Conservation (phyloP, 305 asterid genomes). For the Fraxinus sp. region DNA sequence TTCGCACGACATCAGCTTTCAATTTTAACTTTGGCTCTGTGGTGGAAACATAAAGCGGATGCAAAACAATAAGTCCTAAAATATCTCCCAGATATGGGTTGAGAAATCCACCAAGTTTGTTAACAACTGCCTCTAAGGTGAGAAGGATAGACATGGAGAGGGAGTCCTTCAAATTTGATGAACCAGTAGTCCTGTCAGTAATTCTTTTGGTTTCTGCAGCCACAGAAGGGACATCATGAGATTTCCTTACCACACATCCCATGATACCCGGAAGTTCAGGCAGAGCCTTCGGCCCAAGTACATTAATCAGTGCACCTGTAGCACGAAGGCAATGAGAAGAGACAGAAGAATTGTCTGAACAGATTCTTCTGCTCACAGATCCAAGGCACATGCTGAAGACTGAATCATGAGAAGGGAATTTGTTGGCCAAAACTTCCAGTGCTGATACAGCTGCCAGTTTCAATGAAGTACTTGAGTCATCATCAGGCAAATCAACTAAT, state of each 20-base stretch:
- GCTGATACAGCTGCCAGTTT: slow-evolving; percentile 72
- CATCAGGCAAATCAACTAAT: slow-evolving; percentile 52
- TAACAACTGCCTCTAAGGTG: slow-evolving; percentile 68
- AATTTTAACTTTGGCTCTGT: slow-evolving; percentile 54
- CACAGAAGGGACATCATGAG: slow-evolving; percentile 36
- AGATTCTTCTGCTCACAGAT: slow-evolving; percentile 59
- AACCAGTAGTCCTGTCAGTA: slow-evolving; percentile 25
- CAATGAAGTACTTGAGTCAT: slow-evolving; percentile 45
- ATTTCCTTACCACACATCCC: slow-evolving; percentile 51
- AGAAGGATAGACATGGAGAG: slow-evolving; percentile 59
- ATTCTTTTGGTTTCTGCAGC: slow-evolving; percentile 30
- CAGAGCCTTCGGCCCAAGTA: slow-evolving; percentile 80
- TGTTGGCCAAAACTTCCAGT: slow-evolving; percentile 62
- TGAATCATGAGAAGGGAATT: slow-evolving; percentile 59
- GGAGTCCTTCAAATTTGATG: slow-evolving; percentile 43
- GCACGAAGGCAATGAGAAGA: slow-evolving; percentile 76
- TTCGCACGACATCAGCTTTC: slow-evolving; percentile 71
- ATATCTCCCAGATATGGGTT: slow-evolving; percentile 73
- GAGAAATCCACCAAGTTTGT: slow-evolving; percentile 78
- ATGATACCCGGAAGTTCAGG: slow-evolving; percentile 75
- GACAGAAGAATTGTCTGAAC: slow-evolving; percentile 54
- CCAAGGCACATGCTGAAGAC: slow-evolving; percentile 64
- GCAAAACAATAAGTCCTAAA: slow-evolving; percentile 62
- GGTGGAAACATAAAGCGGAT: slow-evolving; percentile 53
- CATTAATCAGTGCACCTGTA: slow-evolving; percentile 68